Evolutionary conservation across 1,284 basidiomycete species (phyloP), one percentile per base, ranked within the genome.

Genomic region (Coriolopsis trogii): DNA sequence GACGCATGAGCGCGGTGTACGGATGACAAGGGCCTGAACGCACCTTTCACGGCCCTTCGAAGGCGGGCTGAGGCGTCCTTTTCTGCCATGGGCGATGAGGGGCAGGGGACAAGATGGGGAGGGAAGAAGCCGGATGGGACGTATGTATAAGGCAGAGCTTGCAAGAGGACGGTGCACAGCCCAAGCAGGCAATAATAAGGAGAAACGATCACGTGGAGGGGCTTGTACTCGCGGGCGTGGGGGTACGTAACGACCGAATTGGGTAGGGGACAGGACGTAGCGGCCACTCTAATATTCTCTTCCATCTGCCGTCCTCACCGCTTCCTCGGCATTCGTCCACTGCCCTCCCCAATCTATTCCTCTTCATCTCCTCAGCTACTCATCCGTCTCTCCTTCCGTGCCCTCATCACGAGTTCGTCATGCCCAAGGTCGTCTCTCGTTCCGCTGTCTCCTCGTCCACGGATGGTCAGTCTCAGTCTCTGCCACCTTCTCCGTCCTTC

Each of bases 341-440:
- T 38, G 31, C 25, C 40, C 18, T 33, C 28, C n/a, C 29, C 23
- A 26, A 43, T 24, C 16, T 46, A 39, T 31, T 23, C 16, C 33
- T 21, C 18, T 13, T 15, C 18, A 13, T 21, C 29, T 39, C 18
- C 37, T 18, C 43, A 12, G 26, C 46, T 36, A 33, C 21, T 28
- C n/a, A n/a, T n/a, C n/a, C n/a, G n/a, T n/a, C n/a, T n/a, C n/a
- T n/a, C n/a, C n/a, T n/a, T n/a, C n/a, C n/a, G n/a, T n/a, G n/a
- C n/a, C n/a, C n/a, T n/a, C n/a, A n/a, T n/a, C n/a, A n/a, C 21
- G 23, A 30, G 18, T 31, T 26, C 13, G 29, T 43, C 52, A 90
- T 91, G 87, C 88, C 89, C 47, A 91, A 92, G 68, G 87, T 92
- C 56, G 81, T 92, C 58, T 90, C 88, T 15, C 81, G 89, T 50